These are phyloP conservation scores for Hanseniaspora jakobsenii DNA, from an alignment of 805 yeast genomes.

Conservation along the genomic window DNA sequence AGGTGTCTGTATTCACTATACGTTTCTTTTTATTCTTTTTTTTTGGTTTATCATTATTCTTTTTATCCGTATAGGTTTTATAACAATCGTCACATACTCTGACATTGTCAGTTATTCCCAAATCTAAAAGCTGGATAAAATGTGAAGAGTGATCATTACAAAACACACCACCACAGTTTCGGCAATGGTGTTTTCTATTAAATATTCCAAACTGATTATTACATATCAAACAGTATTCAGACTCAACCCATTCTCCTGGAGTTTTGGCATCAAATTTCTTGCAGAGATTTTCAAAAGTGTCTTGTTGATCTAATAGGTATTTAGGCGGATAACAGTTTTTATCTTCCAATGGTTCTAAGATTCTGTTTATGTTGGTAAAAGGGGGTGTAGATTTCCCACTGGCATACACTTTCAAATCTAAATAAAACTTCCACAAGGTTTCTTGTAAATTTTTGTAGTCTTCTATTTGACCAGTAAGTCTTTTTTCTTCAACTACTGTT, in stretches of 20 bases:
- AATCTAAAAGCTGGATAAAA: constrained; percentile 55
- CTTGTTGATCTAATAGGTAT: constrained; percentile 3
- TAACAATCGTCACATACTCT: constrained; percentile 88
- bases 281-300: constrained; percentile 26
- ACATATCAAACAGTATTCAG: constrained; percentile 90
- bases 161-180: constrained; percentile 93
- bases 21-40: constrained; percentile 22
- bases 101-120: constrained; percentile 81
- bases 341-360: constrained; percentile 14
- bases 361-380: constrained; percentile 7
- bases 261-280: constrained; percentile 73
- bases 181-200: constrained; percentile 89
- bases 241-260: constrained; percentile 97
- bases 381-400: constrained; percentile 12
- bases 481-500: constrained; percentile 9
- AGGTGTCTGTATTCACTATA: constrained; percentile 21
- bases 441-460: constrained; percentile 10
- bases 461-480: constrained; percentile 5
- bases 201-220: constrained; percentile 66
- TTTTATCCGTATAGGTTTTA: constrained; percentile 42
- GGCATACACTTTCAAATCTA: constrained; percentile 13
- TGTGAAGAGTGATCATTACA: constrained; percentile 78
- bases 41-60: constrained; percentile 18
- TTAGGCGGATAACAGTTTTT: constrained; percentile 7
- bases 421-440: constrained; percentile 2